These are phyloP conservation scores for Arthroderma uncinatum DNA, from an alignment of 2,329 filamentous ascomycete genomes.

Conservation along the genomic window DNA sequence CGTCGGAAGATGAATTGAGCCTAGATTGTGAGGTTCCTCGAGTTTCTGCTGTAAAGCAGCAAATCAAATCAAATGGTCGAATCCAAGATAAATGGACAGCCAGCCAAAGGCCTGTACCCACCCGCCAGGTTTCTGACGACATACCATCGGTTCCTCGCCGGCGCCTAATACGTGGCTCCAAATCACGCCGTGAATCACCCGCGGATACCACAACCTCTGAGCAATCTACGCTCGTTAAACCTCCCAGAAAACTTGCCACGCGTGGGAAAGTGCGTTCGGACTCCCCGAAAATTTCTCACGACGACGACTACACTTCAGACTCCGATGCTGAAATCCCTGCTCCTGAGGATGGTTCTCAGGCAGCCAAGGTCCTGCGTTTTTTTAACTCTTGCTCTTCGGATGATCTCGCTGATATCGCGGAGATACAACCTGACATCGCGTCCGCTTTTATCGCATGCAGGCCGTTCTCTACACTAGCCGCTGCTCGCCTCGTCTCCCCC, in stretches of 20 bases:
- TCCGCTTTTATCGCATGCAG: slow-evolving; percentile 59
- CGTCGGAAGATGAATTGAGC: slow-evolving; percentile 34
- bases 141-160: slow-evolving; percentile 19
- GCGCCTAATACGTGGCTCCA: slow-evolving; percentile 30
- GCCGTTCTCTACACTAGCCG: slow-evolving; percentile 58
- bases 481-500: slow-evolving; percentile 54
- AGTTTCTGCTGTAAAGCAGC: slow-evolving; percentile 37
- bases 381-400: slow-evolving; percentile 68
- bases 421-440: slow-evolving; percentile 58
- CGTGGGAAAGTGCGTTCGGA: slow-evolving; percentile 38
- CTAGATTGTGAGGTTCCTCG: slow-evolving; percentile 16
- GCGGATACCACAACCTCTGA: neutral
- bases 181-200: slow-evolving; percentile 10
- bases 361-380: slow-evolving; percentile 57
- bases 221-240: slow-evolving; percentile 14
- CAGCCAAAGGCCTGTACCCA: slow-evolving; percentile 25
- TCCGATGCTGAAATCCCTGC: slow-evolving; percentile 26
- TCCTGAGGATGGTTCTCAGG: slow-evolving; percentile 36
- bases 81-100: slow-evolving; percentile 51
- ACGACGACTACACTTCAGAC: slow-evolving; percentile 38
- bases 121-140: slow-evolving; percentile 10
- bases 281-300: slow-evolving; percentile 28
- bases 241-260: slow-evolving; percentile 33
- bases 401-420: slow-evolving; percentile 72
- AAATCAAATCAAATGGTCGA: slow-evolving; percentile 43